Evolutionary conservation across 805 yeast species (phyloP).

Genomic region (Ogataea thermomethanolica): DNA sequence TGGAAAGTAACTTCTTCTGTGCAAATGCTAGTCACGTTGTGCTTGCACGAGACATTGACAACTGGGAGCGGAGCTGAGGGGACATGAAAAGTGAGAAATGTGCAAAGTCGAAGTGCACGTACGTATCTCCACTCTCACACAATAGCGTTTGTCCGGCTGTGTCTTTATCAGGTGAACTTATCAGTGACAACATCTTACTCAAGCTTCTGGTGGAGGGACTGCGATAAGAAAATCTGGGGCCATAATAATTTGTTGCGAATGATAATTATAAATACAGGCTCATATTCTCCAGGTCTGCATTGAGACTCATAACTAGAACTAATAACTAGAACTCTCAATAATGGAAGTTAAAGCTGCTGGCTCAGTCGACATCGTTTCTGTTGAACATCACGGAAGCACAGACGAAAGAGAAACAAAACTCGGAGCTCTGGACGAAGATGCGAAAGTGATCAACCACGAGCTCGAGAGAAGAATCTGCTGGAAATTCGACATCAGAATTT

Average conservation of each 20-base stretch:
- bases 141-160: no score
- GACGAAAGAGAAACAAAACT: constrained; percentile 5
- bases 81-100: no score
- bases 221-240: constrained; percentile 1
- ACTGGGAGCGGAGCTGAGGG: no score
- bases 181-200: background rate
- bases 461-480: constrained; percentile 34
- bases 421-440: constrained; percentile 7
- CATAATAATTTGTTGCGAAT: no score
- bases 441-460: constrained; percentile 14
- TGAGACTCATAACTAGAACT: background rate
- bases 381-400: constrained; percentile 6
- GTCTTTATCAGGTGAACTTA: background rate
- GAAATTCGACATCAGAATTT: constrained; percentile 41
- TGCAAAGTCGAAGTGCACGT: no score
- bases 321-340: background rate
- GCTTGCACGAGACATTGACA: no score
- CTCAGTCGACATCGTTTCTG: constrained; percentile 9
- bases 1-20: no score
- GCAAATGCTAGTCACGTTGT: no score
- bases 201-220: constrained; percentile 12
- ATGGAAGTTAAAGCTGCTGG: constrained; percentile 9
- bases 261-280: no score
- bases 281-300: background rate
- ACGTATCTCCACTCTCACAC: no score